Conservation (phyloP, 1,139 yeast species). For the Candida sp. region DNA sequence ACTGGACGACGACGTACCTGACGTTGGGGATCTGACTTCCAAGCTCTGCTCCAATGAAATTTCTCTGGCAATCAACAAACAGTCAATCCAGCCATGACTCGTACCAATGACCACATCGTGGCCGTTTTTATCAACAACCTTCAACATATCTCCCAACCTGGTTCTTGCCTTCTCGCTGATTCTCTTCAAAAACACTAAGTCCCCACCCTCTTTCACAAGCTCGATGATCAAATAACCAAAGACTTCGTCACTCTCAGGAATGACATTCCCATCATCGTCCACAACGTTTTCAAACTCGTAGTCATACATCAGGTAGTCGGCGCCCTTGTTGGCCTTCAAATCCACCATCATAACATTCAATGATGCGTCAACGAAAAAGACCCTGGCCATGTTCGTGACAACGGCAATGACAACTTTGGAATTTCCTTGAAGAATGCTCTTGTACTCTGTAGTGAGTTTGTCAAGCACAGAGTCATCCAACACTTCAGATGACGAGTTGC, state of each 20-base stretch:
- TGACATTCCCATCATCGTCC: constrained; percentile 48
- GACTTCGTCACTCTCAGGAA: constrained; percentile 25
- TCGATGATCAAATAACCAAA: constrained; percentile 71
- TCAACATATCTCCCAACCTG: constrained; percentile 30
- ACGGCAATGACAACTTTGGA: constrained; percentile 49
- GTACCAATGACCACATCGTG: constrained; percentile 38
- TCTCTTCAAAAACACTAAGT: constrained; percentile 61
- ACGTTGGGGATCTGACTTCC: neutral
- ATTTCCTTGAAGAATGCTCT: constrained; percentile 33
- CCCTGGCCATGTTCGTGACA: constrained; percentile 51
- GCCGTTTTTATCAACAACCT: constrained; percentile 41
- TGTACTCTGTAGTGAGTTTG: constrained; percentile 44
- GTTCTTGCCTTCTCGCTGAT: constrained; percentile 26
- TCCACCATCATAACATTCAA: constrained; percentile 48
- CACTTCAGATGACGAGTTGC: constrained; percentile 24
- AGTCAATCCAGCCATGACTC: constrained; percentile 51
- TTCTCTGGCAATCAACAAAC: constrained; percentile 47
- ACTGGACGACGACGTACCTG: constrained; percentile 11
- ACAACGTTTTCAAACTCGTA: constrained; percentile 60
- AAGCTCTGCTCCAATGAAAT: constrained; percentile 14
- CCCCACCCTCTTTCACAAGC: constrained; percentile 57
- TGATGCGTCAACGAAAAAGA: constrained; percentile 42
- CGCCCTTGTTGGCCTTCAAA: constrained; percentile 54
- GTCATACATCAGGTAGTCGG: constrained; percentile 78
- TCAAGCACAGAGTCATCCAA: constrained; percentile 43